phyloP scores from a whole-genome alignment of 192 early-diverging fungal species.

The Coemansia sp. region DNA sequence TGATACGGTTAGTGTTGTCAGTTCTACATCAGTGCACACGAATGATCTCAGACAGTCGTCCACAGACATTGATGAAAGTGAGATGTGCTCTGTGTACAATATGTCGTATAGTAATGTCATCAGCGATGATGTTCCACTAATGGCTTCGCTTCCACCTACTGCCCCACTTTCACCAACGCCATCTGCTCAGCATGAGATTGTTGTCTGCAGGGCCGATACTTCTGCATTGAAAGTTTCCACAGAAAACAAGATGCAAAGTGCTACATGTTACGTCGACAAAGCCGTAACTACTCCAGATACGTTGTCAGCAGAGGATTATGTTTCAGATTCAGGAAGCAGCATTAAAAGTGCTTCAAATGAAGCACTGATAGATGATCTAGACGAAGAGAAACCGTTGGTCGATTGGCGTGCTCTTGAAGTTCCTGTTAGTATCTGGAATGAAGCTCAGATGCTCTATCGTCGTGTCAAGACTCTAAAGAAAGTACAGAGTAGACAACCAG shows the following conservation, averaged over 20 bases:
- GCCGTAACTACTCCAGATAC: background rate
- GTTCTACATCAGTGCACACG: background rate
- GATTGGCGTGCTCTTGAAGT: slow-evolving; percentile 40
- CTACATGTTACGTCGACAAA: background rate
- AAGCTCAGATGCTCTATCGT: slow-evolving; percentile 54
- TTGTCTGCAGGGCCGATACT: background rate
- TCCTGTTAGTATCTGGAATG: slow-evolving; percentile 31
- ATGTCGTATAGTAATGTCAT: background rate
- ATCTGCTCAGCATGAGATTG: background rate
- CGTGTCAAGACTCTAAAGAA: slow-evolving; percentile 59
- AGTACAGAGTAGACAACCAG: slow-evolving; percentile 66
- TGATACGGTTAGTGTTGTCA: background rate
- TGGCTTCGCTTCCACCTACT: background rate
- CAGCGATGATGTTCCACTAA: background rate
- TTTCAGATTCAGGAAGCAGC: background rate
- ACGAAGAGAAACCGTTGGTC: slow-evolving; percentile 25
- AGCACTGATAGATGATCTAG: background rate
- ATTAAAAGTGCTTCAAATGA: background rate
- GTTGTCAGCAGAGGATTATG: background rate
- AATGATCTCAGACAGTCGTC: background rate
- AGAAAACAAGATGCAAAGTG: background rate
- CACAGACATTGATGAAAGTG: background rate
- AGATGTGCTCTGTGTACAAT: background rate
- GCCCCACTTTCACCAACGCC: background rate
- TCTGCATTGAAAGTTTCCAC: background rate